phyloP scores from a whole-genome alignment of 164 flowering plant genomes.

The Magnolia officinalis region DNA sequence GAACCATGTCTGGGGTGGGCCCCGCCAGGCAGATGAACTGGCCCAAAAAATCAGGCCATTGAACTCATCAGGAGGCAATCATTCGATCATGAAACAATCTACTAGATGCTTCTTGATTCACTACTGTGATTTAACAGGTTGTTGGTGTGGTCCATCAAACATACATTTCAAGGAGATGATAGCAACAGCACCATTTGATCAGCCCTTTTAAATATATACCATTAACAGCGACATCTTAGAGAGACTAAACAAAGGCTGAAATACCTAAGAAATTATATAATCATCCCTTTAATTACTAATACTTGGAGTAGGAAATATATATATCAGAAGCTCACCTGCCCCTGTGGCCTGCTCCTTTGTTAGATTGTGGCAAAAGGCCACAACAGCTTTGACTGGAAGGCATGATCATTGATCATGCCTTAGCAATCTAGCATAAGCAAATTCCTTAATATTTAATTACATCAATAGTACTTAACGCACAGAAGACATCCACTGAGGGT shows the following conservation, averaged over 20 bases:
- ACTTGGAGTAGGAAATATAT: background rate
- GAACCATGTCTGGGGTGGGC: background rate
- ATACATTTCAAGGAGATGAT: background rate
- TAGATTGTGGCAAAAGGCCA: background rate
- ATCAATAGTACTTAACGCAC: no score
- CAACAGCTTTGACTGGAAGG: background rate
- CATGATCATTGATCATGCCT: background rate
- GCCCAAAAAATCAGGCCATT: no score
- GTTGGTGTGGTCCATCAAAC: background rate
- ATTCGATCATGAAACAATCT: background rate
- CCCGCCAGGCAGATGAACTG: no score
- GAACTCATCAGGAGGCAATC: no score
- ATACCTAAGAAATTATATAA: constrained; percentile 14
- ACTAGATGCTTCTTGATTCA: background rate
- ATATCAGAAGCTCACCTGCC: background rate
- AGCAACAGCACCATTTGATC: background rate
- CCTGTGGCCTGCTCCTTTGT: background rate
- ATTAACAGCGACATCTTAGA: background rate
- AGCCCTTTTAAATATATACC: background rate
- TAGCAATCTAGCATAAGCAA: background rate
- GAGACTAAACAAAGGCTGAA: constrained; percentile 1
- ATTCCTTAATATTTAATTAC: no score
- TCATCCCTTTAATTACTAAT: background rate
- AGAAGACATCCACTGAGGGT: no score
- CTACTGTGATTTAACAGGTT: background rate